These are phyloP conservation scores for Amylostereum areolatum DNA, from an alignment of 1,284 basidiomycete genomes.

Conservation along the genomic window DNA sequence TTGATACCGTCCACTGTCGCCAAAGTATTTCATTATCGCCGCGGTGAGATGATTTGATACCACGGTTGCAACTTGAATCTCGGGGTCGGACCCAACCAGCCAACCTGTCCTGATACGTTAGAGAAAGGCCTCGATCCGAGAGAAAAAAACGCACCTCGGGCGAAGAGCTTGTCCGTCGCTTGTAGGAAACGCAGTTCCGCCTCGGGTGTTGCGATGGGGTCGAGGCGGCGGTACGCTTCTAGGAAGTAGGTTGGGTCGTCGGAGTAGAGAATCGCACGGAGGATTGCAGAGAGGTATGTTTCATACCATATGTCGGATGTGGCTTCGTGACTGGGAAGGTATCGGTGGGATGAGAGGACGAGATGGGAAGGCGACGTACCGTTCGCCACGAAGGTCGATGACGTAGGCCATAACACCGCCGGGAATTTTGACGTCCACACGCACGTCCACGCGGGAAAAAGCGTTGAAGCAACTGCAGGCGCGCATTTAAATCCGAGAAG, in stretches of 20 bases:
- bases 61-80: slow-evolving; percentile 97
- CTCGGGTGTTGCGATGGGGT: slow-evolving; percentile 89
- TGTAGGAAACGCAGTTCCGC: slow-evolving; percentile 88
- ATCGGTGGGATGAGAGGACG: background rate
- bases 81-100: slow-evolving; percentile 97
- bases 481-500: background rate
- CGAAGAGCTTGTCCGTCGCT: slow-evolving; percentile 86
- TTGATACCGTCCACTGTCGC: slow-evolving; percentile 84
- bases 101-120: slow-evolving; percentile 56
- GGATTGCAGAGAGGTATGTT: slow-evolving; percentile 89
- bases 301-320: slow-evolving; percentile 95
- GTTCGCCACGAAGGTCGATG: slow-evolving; percentile 90
- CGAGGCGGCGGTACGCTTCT: slow-evolving; percentile 92
- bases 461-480: slow-evolving; percentile 90
- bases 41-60: slow-evolving; percentile 96
- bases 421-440: slow-evolving; percentile 98
- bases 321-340: slow-evolving; percentile 76
- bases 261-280: slow-evolving; percentile 91
- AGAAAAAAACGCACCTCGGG: slow-evolving; percentile 60
- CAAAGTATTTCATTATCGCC: slow-evolving; percentile 96
- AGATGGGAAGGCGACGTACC: slow-evolving; percentile 40
- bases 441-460: slow-evolving; percentile 93
- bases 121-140: background rate
- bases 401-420: slow-evolving; percentile 95
- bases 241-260: slow-evolving; percentile 91